Conservation (phyloP, 1,139 yeast species). For the Saccharomyces hybrid region DNA sequence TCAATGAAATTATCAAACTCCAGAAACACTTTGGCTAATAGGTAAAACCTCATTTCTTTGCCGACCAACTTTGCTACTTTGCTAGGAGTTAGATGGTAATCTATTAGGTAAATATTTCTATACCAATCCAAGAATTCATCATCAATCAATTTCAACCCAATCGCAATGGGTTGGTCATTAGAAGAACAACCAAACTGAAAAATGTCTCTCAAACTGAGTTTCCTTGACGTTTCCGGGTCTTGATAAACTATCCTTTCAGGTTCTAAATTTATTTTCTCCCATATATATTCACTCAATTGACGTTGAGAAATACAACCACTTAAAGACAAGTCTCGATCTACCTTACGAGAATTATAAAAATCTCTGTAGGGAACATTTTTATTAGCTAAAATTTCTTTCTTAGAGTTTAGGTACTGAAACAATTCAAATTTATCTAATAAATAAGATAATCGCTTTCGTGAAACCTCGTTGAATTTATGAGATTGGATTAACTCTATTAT, state of each 20-base stretch:
- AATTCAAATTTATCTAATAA: slow-evolving; percentile 26
- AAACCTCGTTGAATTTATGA: slow-evolving; percentile 13
- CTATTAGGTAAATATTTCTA: slow-evolving; percentile 18
- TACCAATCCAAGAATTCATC: slow-evolving; percentile 30
- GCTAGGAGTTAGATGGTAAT: slow-evolving; percentile 17
- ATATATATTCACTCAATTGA: slow-evolving; percentile 85
- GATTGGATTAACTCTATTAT: slow-evolving; percentile 13
- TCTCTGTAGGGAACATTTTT: slow-evolving; percentile 85
- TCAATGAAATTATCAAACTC: slow-evolving; percentile 27
- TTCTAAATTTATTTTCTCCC: slow-evolving; percentile 58
- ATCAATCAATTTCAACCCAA: slow-evolving; percentile 28
- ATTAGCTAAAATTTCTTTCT: slow-evolving; percentile 28
- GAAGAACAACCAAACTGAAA: slow-evolving; percentile 14
- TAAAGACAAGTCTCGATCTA: slow-evolving; percentile 93
- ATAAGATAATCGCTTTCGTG: slow-evolving; percentile 23
- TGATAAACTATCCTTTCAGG: slow-evolving; percentile 23
- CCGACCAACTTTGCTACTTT: slow-evolving; percentile 12
- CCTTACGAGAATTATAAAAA: slow-evolving; percentile 92
- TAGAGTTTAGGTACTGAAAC: slow-evolving; percentile 25
- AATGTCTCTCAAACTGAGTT: slow-evolving; percentile 17
- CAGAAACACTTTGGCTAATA: slow-evolving; percentile 23
- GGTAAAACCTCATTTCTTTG: slow-evolving; percentile 18
- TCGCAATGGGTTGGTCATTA: slow-evolving; percentile 13
- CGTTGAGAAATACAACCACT: slow-evolving; percentile 97
- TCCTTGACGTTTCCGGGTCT: slow-evolving; percentile 9